A percentile compares a stretch with the other conserved stretches of the same genome.
phyloP scores from a whole-genome alignment of 2,329 filamentous ascomycete species.

The Thielaviopsis punctulata region DNA sequence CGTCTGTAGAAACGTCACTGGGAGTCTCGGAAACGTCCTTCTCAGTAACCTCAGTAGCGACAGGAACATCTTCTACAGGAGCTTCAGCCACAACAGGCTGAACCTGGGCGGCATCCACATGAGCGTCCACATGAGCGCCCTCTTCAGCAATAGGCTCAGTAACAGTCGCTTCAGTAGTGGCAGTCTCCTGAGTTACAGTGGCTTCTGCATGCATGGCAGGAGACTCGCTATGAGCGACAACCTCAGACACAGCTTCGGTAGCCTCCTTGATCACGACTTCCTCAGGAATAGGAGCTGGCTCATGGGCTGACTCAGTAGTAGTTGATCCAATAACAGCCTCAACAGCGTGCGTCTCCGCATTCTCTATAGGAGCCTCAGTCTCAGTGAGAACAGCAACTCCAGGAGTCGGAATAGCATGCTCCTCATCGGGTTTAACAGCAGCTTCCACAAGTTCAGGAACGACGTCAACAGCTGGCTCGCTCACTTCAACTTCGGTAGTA shows the following conservation, averaged over 20 bases:
- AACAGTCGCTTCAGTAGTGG: constrained; percentile 2
- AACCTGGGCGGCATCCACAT: not conserved
- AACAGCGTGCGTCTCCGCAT: not conserved
- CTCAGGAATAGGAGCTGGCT: not conserved
- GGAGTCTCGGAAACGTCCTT: constrained; percentile 4
- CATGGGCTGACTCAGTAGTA: not conserved
- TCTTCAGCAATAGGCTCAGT: constrained; percentile 9
- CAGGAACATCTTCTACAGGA: not conserved
- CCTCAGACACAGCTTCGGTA: not conserved
- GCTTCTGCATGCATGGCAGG: no score
- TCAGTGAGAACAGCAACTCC: constrained; percentile 8
- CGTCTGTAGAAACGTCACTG: constrained; percentile 1
- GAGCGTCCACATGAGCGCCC: constrained; percentile 5
- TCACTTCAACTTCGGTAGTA: not conserved
- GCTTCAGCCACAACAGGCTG: not conserved
- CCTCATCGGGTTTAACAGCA: not conserved
- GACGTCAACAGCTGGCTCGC: not conserved
- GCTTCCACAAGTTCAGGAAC: not conserved
- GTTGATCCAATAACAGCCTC: not conserved
- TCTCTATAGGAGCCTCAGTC: not conserved
- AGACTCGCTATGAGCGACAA: not conserved
- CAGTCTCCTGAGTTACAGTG: not conserved
- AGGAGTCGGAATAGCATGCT: not conserved
- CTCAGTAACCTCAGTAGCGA: not conserved
- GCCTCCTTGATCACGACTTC: not conserved